Evolutionary conservation across 495 filamentous ascomycete species (phyloP).

Genomic region (Xylaria telfairii): DNA sequence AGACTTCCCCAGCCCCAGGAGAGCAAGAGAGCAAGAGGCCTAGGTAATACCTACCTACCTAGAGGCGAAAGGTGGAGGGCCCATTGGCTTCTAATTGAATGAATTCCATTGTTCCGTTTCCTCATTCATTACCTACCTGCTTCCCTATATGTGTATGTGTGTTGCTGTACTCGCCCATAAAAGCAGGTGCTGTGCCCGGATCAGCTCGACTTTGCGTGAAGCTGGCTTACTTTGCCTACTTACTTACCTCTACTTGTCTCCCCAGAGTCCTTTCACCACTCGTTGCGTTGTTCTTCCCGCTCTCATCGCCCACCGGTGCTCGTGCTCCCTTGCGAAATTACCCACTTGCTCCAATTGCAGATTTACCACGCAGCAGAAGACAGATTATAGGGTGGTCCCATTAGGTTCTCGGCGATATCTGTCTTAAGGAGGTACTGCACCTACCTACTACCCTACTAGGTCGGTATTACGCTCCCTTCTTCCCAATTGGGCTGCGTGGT

Average conservation of each 20-base stretch:
- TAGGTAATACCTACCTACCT: too few relatives aligned
- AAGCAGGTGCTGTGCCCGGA: neutral
- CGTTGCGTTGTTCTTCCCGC: neutral
- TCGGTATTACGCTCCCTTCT: neutral
- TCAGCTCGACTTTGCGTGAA: neutral
- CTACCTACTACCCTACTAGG: too few relatives aligned
- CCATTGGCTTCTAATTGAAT: neutral
- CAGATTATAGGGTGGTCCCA: neutral
- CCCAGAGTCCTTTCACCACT: too few relatives aligned
- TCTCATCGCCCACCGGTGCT: too few relatives aligned
- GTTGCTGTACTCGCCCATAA: neutral
- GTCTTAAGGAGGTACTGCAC: neutral
- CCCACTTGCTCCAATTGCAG: conserved; percentile 8
- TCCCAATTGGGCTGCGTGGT: conserved; percentile 4
- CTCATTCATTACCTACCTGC: neutral
- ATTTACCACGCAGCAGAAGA: neutral
- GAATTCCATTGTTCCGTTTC: neutral
- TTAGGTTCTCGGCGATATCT: neutral
- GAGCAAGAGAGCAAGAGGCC: neutral
- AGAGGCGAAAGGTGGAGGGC: too few relatives aligned
- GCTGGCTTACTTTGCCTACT: neutral
- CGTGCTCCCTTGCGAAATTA: neutral
- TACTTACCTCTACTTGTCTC: too few relatives aligned
- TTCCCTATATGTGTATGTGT: neutral
- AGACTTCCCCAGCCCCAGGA: neutral